Evolutionary conservation across 2,329 filamentous ascomycete species (phyloP).

Genomic region (Aspergillus tanneri): DNA sequence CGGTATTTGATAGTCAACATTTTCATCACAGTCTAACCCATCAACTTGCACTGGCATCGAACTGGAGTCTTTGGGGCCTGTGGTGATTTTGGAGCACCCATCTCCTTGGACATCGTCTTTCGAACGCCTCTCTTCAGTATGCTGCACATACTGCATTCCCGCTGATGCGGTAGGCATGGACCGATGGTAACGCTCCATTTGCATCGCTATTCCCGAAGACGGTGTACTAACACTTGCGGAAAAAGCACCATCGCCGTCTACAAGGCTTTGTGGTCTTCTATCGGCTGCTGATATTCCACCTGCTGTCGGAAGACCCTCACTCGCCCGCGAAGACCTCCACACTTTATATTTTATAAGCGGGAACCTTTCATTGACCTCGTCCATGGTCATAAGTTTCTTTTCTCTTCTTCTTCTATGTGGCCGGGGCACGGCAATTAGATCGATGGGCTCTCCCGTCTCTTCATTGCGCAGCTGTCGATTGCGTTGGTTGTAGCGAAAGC

Average conservation of each 20-base stretch:
- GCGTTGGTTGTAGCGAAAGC: conserved; percentile 95
- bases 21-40: conserved; percentile 71
- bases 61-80: conserved; percentile 11
- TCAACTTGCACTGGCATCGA: conserved; percentile 57
- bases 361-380: conserved; percentile 97
- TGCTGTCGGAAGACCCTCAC: conserved; percentile 76
- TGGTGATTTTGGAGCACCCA: too few relatives aligned
- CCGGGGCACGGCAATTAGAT: conserved; percentile 78
- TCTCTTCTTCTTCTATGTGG: conserved; percentile 84
- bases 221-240: conserved; percentile 24
- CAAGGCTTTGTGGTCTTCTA: conserved; percentile 72
- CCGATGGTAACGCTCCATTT: conserved; percentile 21
- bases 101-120: too few relatives aligned
- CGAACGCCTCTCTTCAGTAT: conserved; percentile 13
- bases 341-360: conserved; percentile 94
- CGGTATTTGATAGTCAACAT: conserved; percentile 76
- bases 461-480: conserved; percentile 74
- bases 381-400: conserved; percentile 99
- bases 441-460: conserved; percentile 85
- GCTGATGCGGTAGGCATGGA: conserved; percentile 17
- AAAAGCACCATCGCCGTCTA: conserved; percentile 56
- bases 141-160: too few relatives aligned
- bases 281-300: conserved; percentile 75
- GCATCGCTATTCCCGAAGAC: conserved; percentile 21
- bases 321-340: conserved; percentile 81